Conservation (phyloP, 2,329 filamentous ascomycete species). For the Pezicula carpinea region DNA sequence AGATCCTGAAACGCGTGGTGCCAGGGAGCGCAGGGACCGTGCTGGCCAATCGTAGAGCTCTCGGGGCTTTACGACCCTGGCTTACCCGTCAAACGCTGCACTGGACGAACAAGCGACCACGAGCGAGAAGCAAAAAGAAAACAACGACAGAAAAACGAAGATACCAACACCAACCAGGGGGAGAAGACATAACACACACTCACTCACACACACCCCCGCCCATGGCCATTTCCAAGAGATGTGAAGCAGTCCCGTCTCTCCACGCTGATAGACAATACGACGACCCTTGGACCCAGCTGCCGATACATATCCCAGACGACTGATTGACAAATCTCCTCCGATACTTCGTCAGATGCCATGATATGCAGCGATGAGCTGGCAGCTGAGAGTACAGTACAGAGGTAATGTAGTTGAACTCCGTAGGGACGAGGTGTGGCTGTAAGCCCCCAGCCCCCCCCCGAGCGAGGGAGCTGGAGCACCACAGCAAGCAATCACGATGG, state of each 20-base stretch:
- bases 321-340: conserved; percentile 6
- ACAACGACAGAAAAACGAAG: too few species aligned
- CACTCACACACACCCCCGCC: too few species aligned
- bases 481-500: conserved; percentile 19
- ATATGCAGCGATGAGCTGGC: conserved; percentile 14
- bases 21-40: neutral
- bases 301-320: neutral
- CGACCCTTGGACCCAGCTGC: neutral
- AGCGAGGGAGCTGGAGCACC: conserved; percentile 22
- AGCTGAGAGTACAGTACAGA: conserved; percentile 2
- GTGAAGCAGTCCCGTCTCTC: too few species aligned
- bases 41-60: conserved; percentile 1
- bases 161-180: too few species aligned
- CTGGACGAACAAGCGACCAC: neutral
- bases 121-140: too few species aligned
- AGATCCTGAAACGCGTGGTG: conserved; percentile 4
- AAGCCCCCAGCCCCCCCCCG: too few species aligned
- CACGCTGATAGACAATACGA: too few species aligned
- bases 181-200: too few species aligned
- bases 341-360: conserved; percentile 4
- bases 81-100: neutral
- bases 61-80: neutral
- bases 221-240: too few species aligned
- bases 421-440: too few species aligned
- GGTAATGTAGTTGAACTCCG: too few species aligned